phyloP scores from a whole-genome alignment of 2,329 filamentous ascomycete species.

The Botrytis sinoallii region DNA sequence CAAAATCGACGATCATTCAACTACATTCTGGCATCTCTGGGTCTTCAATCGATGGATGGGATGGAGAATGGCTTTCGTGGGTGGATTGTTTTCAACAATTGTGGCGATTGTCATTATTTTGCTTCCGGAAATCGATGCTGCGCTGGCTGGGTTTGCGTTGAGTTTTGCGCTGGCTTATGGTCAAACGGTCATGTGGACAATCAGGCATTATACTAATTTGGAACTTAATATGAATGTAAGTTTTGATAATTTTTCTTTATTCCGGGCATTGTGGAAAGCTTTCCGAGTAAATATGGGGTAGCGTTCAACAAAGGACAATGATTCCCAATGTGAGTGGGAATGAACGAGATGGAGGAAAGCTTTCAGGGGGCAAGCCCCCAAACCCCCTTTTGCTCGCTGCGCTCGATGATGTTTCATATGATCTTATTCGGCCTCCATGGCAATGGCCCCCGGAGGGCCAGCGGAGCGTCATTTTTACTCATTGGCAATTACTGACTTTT shows the following conservation, averaged over 20 bases:
- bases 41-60: constrained; percentile 76
- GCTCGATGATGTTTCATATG: not conserved
- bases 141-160: constrained; percentile 72
- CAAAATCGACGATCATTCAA: constrained; percentile 65
- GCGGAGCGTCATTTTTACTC: not conserved
- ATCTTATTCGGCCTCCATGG: not conserved
- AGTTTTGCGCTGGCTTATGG: constrained; percentile 72
- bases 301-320: not conserved
- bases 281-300: not conserved
- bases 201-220: constrained; percentile 65
- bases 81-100: constrained; percentile 63
- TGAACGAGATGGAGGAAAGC: not conserved
- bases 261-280: not conserved
- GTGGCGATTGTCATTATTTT: constrained; percentile 63
- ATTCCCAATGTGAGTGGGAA: not conserved
- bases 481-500: not conserved
- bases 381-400: not conserved
- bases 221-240: constrained; percentile 74
- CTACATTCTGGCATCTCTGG: constrained; percentile 65
- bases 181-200: constrained; percentile 59
- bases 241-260: not conserved
- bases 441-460: not conserved
- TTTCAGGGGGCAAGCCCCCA: not conserved
- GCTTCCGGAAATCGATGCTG: constrained; percentile 60
- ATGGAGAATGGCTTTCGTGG: constrained; percentile 67